These are phyloP conservation scores for Lanzia echinophila DNA, from an alignment of 2,329 filamentous ascomycete species.

Conservation along the genomic window DNA sequence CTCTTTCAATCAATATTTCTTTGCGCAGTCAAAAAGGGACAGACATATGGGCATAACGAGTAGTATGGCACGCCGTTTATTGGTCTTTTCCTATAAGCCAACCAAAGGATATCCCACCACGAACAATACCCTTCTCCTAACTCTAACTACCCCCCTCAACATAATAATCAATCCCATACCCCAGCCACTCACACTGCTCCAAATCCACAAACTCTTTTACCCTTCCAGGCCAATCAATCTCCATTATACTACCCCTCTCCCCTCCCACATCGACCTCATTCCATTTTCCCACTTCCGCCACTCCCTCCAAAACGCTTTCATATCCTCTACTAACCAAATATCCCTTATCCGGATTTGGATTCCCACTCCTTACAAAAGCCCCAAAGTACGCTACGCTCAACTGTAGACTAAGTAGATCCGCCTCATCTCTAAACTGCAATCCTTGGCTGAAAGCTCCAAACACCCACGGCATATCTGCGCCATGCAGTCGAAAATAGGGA, in stretches of 20 bases:
- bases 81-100: too few species aligned
- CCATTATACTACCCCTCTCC: slow-evolving; percentile 35
- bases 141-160: slow-evolving; percentile 20
- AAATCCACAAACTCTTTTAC: slow-evolving; percentile 39
- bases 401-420: slow-evolving; percentile 41
- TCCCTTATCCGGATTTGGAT: slow-evolving; percentile 39
- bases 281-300: not conserved
- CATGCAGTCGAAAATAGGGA: slow-evolving; percentile 48
- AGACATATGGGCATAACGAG: too few species aligned
- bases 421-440: slow-evolving; percentile 34
- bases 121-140: not conserved
- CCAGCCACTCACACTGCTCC: slow-evolving; percentile 41
- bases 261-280: slow-evolving; percentile 35
- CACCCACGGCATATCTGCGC: slow-evolving; percentile 40
- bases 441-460: slow-evolving; percentile 36
- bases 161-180: slow-evolving; percentile 38
- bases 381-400: slow-evolving; percentile 42
- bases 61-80: too few species aligned
- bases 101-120: not conserved
- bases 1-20: too few species aligned
- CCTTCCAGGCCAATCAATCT: slow-evolving; percentile 40
- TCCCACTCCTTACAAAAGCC: slow-evolving; percentile 38
- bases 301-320: slow-evolving; percentile 13
- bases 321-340: slow-evolving; percentile 42
- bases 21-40: too few species aligned